Evolutionary conservation across 495 filamentous ascomycete genomes (phyloP).

Genomic region (Staphylotrichum longicolle): DNA sequence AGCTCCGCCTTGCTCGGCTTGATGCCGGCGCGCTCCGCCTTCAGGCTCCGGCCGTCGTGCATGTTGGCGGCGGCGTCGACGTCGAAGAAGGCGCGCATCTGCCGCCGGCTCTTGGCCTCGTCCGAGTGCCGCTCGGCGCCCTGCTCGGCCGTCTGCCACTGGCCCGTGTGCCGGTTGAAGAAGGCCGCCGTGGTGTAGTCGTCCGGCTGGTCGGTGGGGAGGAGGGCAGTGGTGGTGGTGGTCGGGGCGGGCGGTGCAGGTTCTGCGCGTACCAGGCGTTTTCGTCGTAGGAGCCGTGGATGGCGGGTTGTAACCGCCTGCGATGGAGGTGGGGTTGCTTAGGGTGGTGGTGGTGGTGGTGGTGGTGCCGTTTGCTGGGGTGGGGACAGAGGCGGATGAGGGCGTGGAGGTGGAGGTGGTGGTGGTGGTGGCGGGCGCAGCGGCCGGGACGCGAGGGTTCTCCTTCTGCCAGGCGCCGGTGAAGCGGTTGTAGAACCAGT

Average conservation of each 20-base stretch:
- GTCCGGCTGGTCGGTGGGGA: constrained; percentile 55
- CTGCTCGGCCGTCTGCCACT: constrained; percentile 72
- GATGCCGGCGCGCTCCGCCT: constrained; percentile 85
- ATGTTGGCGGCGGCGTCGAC: constrained; percentile 95
- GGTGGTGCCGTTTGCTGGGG: constrained; percentile 28
- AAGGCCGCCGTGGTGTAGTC: constrained; percentile 64
- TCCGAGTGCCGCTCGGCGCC: constrained; percentile 65
- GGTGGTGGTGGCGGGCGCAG: constrained; percentile 24
- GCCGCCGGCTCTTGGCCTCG: constrained; percentile 80
- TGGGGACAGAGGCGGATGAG: constrained; percentile 22
- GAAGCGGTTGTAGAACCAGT: constrained; percentile 88
- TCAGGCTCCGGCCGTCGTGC: constrained; percentile 87
- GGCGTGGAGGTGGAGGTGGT: constrained; percentile 28
- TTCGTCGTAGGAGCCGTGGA: constrained; percentile 94
- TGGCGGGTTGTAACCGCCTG: constrained; percentile 86
- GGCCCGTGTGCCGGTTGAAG: constrained; percentile 93
- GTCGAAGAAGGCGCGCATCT: constrained; percentile 95
- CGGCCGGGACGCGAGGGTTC: constrained; percentile 74
- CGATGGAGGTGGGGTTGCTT: constrained; percentile 34
- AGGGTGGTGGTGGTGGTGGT: constrained; percentile 25
- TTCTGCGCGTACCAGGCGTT: constrained; percentile 82
- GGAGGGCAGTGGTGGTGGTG: constrained; percentile 32
- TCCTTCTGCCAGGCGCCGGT: constrained; percentile 78
- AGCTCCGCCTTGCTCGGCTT: constrained; percentile 83
- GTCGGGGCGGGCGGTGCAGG: constrained; percentile 21